phyloP scores from a whole-genome alignment of 495 filamentous ascomycete genomes.

The Apodospora peruviana region DNA sequence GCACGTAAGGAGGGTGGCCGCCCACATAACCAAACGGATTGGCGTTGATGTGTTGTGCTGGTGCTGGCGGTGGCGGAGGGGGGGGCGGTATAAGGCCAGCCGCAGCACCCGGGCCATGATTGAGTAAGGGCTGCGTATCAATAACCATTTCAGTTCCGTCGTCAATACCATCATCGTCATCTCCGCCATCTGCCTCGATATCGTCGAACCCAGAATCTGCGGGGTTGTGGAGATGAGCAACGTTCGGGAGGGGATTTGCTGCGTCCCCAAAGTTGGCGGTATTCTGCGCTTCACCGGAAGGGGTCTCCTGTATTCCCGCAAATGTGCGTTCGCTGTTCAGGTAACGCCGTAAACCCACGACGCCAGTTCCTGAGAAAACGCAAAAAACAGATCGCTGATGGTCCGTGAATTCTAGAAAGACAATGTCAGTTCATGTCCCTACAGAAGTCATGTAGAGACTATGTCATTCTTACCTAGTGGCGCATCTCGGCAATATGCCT shows the following conservation, averaged over 20 bases:
- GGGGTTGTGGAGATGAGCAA: conserved; percentile 12
- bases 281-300: neutral
- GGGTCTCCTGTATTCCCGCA: conserved; percentile 12
- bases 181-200: conserved; percentile 28
- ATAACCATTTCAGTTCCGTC: conserved; percentile 39
- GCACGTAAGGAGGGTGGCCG: conserved; percentile 10
- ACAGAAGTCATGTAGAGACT: neutral
- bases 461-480: conserved; percentile 53
- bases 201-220: conserved; percentile 31
- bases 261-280: neutral
- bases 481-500: conserved; percentile 77
- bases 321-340: conserved; percentile 52
- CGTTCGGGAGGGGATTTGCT: neutral
- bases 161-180: conserved; percentile 38
- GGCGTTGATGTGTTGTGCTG: neutral
- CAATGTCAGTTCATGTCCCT: conserved; percentile 22
- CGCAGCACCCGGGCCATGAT: neutral
- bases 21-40: conserved; percentile 15
- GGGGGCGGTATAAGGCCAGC: conserved; percentile 1
- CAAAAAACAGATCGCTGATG: conserved; percentile 95
- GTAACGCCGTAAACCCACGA: conserved; percentile 67
- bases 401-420: conserved; percentile 76
- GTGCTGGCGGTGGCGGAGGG: conserved; percentile 7
- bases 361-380: conserved; percentile 89
- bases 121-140: conserved; percentile 23